phyloP scores from a whole-genome alignment of 768 basidiomycete species.

The Serendipita sp. region DNA sequence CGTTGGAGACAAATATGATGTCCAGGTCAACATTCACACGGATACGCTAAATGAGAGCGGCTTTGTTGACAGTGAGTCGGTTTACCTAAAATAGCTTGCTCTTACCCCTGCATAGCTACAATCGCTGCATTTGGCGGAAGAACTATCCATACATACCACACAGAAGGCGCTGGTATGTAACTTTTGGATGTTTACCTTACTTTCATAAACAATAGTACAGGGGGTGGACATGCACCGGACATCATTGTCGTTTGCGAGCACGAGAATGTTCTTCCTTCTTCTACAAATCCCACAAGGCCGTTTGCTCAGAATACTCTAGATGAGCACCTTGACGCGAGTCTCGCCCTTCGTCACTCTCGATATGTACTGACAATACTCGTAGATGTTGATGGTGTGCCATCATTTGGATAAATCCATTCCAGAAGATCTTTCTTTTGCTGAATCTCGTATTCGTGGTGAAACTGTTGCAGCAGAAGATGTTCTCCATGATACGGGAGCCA shows the following conservation, averaged over 20 bases:
- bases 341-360: background rate
- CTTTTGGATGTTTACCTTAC: background rate
- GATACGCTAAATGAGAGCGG: slow-evolving; percentile 97
- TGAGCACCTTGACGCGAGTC: slow-evolving; percentile 84
- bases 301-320: slow-evolving; percentile 84
- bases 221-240: slow-evolving; percentile 93
- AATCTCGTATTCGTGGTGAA: slow-evolving; percentile 90
- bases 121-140: slow-evolving; percentile 77
- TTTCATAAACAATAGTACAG: slow-evolving; percentile 20
- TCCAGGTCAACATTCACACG: slow-evolving; percentile 94
- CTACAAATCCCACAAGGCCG: slow-evolving; percentile 93
- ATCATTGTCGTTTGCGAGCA: slow-evolving; percentile 93
- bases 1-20: slow-evolving; percentile 80
- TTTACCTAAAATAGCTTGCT: slow-evolving; percentile 5
- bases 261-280: slow-evolving; percentile 82
- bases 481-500: slow-evolving; percentile 80
- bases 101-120: slow-evolving; percentile 36
- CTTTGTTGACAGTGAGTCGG: slow-evolving; percentile 70
- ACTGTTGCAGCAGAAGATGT: slow-evolving; percentile 97
- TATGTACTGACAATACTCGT: background rate
- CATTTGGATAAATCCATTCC: slow-evolving; percentile 83
- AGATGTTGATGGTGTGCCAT: slow-evolving; percentile 99
- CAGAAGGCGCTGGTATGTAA: slow-evolving; percentile 69
- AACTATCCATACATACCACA: slow-evolving; percentile 95
- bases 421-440: slow-evolving; percentile 90